Base-by-base conservation (phyloP, 768 basidiomycete genomes). In the Lactifluus volemus region DNA sequence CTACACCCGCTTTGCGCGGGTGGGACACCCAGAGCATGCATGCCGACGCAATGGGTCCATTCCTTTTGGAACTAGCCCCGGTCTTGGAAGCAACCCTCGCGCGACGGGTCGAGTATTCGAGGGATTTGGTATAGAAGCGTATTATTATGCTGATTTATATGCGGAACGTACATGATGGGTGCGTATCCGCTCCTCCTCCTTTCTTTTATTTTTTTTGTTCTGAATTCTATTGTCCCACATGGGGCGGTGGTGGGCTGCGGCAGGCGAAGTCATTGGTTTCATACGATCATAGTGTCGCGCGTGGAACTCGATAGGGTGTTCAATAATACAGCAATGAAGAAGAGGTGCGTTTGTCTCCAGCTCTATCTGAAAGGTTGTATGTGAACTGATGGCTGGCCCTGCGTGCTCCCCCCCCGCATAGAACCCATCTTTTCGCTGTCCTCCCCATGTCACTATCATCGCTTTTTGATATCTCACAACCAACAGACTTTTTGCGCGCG, bases 151-250 rank as follows among this genome's bases (percentile, higher is more conserved):
- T 93, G 66, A 92, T 55, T 0, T 93, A 94, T 71, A 77, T 93
- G 72, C 81, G 89, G 65, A 89, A 84, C 67, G 85, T 91, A 36
- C 88, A 92, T 65, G 89, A 92, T 73, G 92, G 92, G 88, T 92
- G 64, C 67, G 85, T 79, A 53, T 49, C 21, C 5, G 55, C 49
- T 32, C 57, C 5, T 25, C 29, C 4, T 38, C 5, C 12, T 58
- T 50, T 55, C 42, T 12, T n/a, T n/a, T n/a, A n/a, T 4, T 8
- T 48, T 25, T 25, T 39, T 48, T 52, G 15, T 44, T 8, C 49
- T 56, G 54, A 49, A 52, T 51, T 12, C 19, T 41, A 44, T 3
- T 48, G 11, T 25, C 5, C 15, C n/a, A 1, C 21, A 3, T 6
- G 17, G 17, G 5, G n/a, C n/a, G n/a, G n/a, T n/a, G n/a, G n/a